Base-by-base conservation (phyloP, 2,329 filamentous ascomycete genomes). In the Didymella segeticola region DNA sequence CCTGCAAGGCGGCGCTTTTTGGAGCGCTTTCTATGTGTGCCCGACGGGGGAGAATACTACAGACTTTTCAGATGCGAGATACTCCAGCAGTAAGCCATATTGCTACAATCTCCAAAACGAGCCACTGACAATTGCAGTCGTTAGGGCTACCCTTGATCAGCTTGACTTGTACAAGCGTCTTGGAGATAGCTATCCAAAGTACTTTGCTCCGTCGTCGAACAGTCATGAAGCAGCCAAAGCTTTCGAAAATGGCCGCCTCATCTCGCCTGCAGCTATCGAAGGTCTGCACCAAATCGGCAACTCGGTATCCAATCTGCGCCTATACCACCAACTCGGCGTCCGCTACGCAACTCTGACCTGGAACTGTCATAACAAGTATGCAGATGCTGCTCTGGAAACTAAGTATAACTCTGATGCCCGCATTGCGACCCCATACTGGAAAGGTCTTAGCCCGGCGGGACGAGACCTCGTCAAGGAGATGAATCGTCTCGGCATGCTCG, bases 241-340 rank as follows among this genome's bases (percentile, higher is more conserved):
- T 15, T 81, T 80, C 56, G 53, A 71, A 5, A 33, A 67, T 2
- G 73, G 75, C 19, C 58, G 53, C 5, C 63, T 73, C 17, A 76
- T 76, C 43, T 71, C 72, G 0, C 73, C 73, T 7, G 63, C 67
- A 27, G 69, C 67, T 31, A 76, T 76, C 25, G 72, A 73, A 77
- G 93, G 93, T 3, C 83, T 97, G 7, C 93, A 98, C 70, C 93
- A 96, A 67, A 96, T 98, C 63, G 93, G 91, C 53, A 96, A 97
- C 76, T 90, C 87, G 1, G 80, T 87, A 20, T 82, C 89, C 33
- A 92, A 87, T 48, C 79, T 98, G 9, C 86, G 93, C 6, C 81
- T 85, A 20, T 96, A 88, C 74, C 81, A 95, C 72, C 79, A 83
- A 2, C 80, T 96, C 2, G 93, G 93, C 1, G 92, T 93, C 5